phyloP scores from a whole-genome alignment of 73 alveolate species.

The Breviolum minutum region DNA sequence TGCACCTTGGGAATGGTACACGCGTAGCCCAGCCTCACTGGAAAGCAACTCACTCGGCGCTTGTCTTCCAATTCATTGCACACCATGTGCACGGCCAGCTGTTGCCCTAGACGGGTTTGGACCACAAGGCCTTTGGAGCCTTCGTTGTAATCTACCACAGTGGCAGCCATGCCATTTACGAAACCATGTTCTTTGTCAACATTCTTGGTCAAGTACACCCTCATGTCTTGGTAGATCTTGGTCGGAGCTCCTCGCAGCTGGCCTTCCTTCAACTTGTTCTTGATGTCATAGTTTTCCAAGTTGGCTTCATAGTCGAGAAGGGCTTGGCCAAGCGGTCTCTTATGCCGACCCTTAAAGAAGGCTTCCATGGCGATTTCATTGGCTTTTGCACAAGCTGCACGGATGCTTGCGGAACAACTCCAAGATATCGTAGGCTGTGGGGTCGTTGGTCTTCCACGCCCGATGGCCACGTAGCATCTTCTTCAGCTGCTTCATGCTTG shows the following conservation, averaged over 20 bases:
- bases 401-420: background rate
- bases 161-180: slow-evolving; percentile 49
- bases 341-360: slow-evolving; percentile 50
- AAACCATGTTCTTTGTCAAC: background rate
- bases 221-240: background rate
- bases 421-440: slow-evolving; percentile 16
- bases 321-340: background rate
- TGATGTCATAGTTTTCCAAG: background rate
- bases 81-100: background rate
- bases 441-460: slow-evolving; percentile 39
- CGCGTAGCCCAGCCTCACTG: slow-evolving; percentile 17
- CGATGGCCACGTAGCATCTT: slow-evolving; percentile 10
- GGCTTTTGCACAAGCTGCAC: background rate
- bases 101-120: background rate
- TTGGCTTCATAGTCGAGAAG: slow-evolving; percentile 20
- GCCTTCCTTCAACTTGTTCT: background rate
- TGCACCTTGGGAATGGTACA: slow-evolving; percentile 26
- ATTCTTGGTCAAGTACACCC: slow-evolving; percentile 5
- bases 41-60: background rate
- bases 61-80: background rate
- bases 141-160: background rate
- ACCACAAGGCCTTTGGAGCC: too few relatives aligned
- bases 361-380: slow-evolving; percentile 15
- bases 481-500: slow-evolving; percentile 16
- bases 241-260: background rate